phyloP scores from a whole-genome alignment of 495 filamentous ascomycete species.

The Penicillium psychrofluorescens region DNA sequence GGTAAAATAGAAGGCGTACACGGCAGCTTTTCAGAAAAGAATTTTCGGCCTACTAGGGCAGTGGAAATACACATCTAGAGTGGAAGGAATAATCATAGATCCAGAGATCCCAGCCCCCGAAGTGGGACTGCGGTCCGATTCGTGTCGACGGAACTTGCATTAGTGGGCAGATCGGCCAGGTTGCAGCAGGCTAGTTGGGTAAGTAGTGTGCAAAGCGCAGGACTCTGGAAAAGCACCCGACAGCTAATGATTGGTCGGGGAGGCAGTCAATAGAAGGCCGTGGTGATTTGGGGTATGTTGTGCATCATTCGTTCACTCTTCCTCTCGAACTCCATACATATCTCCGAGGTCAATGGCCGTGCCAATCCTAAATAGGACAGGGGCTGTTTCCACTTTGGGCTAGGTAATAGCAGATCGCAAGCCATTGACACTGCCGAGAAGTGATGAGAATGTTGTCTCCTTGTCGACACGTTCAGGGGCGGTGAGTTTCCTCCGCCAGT shows the following conservation, averaged over 20 bases:
- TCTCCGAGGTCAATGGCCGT: too few relatives aligned
- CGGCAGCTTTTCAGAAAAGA: slow-evolving; percentile 16
- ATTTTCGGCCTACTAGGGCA: slow-evolving; percentile 6
- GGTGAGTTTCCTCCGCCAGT: not conserved
- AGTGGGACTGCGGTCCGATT: slow-evolving; percentile 7
- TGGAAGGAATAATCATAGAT: slow-evolving; percentile 5
- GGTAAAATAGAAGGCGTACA: slow-evolving; percentile 5
- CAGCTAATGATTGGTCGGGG: slow-evolving; percentile 8
- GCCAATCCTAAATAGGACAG: not conserved
- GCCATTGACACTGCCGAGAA: too few relatives aligned
- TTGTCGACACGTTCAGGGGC: slow-evolving; percentile 3
- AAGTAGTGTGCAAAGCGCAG: slow-evolving; percentile 7
- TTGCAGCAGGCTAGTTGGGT: slow-evolving; percentile 19
- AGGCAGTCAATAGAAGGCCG: slow-evolving; percentile 4
- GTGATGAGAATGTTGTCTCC: not conserved
- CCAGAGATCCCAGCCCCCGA: slow-evolving; percentile 9
- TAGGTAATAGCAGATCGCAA: too few relatives aligned
- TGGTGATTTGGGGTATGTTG: slow-evolving; percentile 16
- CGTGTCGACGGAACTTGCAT: slow-evolving; percentile 10
- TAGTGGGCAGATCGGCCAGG: slow-evolving; percentile 20
- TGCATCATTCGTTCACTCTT: slow-evolving; percentile 9
- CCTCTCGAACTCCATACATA: slow-evolving; percentile 4
- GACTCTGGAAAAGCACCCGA: slow-evolving; percentile 6
- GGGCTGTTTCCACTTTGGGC: not conserved
- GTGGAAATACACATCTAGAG: not conserved